These are phyloP conservation scores for Hypomyces perniciosus DNA, from an alignment of 2,329 filamentous ascomycete species.

Conservation along the genomic window DNA sequence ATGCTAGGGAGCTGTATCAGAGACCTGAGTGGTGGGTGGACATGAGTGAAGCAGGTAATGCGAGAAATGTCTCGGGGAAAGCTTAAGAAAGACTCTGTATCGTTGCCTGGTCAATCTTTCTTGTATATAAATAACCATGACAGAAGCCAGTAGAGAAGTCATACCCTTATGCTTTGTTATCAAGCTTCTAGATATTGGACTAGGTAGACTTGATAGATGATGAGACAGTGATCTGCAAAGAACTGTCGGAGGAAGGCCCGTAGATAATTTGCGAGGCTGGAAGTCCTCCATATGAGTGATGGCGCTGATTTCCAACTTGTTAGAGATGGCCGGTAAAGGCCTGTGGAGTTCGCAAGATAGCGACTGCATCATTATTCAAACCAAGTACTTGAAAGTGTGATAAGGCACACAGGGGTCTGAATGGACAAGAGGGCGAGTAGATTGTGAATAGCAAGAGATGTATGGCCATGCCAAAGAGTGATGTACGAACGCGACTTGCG, in stretches of 20 bases:
- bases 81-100: constrained; percentile 18
- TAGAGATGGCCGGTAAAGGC: constrained; percentile 8
- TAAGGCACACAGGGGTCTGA: constrained; percentile 8
- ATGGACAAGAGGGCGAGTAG: constrained; percentile 17
- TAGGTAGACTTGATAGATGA: constrained; percentile 25
- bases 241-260: constrained; percentile 19
- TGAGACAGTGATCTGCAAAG: constrained; percentile 16
- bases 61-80: constrained; percentile 21
- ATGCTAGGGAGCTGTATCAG: constrained; percentile 31
- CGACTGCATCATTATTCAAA: not conserved
- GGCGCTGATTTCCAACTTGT: constrained; percentile 18
- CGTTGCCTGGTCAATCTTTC: constrained; percentile 9
- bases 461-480: constrained; percentile 13
- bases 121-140: not conserved
- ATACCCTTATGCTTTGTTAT: constrained; percentile 28
- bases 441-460: constrained; percentile 21
- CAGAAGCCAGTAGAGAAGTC: constrained; percentile 1
- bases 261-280: constrained; percentile 17
- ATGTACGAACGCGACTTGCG: constrained; percentile 19
- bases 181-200: constrained; percentile 30
- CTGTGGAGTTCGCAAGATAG: constrained; percentile 10
- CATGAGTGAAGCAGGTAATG: constrained; percentile 19
- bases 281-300: constrained; percentile 16
- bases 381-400: not conserved
- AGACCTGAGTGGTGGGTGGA: constrained; percentile 12